Base-by-base conservation (phyloP, 1,139 yeast genomes). In the Sugiyamaella japonica region DNA sequence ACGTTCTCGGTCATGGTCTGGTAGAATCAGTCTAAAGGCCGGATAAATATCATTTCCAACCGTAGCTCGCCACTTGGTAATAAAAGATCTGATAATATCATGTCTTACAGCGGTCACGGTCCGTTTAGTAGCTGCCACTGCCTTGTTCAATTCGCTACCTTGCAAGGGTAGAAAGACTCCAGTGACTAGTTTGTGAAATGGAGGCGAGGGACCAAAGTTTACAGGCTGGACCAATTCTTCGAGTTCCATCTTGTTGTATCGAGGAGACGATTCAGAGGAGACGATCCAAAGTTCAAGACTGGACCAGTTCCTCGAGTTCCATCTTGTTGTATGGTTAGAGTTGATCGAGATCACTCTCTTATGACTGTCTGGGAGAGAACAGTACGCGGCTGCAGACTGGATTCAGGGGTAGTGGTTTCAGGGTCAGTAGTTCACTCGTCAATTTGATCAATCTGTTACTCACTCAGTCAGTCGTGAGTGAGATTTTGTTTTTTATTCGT, bases 31-130 rank as follows among this genome's bases (percentile, higher is more conserved):
- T 38, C 84, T 72, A 12, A 87, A 75, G 0, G 84, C 83, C 0
- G 95, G 93, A 62, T 78, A 84, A 4, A 89, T 76, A 66, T 90
- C 84, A 32, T 76, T 68, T 0, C 96, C 96, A 2, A 88, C 85
- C 32, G 81, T 80, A 12, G 73, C 71, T 54, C 84, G 75, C 85
- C 90, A 90, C 23, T 78, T 72, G 2, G 73, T 68, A 47, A 87
- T 74, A 66, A 88, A 91, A 13, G 68, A 61, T 2, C 61, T 70
- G 56, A 72, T 76, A 51, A 67, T 71, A 58, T 61, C 69, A 54
- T 56, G 68, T 61, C 73, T 77, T 9, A 62, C 52, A 9, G 62
- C 63, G 12, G 56, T 57, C 2, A 71, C 58, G 16, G 64, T 57
- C 4, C 52, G 56, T 15, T 67, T 61, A 6, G 61, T 53, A 9